Conservation (phyloP, 345 rosid genomes). For the Durio zibethinus region DNA sequence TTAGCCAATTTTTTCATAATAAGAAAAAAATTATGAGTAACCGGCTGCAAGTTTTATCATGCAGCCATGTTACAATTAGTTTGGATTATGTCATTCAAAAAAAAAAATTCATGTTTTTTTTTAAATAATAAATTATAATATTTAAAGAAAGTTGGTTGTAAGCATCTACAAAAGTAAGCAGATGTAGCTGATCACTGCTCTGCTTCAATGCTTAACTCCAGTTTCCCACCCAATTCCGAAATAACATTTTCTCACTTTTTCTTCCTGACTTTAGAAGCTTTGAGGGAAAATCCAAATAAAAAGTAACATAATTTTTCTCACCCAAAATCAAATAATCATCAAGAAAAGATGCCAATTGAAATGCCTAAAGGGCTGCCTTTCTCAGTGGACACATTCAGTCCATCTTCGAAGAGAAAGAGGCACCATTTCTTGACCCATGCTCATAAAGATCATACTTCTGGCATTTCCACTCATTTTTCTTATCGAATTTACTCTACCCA, state of each 20-base stretch:
- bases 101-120: too few relatives aligned
- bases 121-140: too few relatives aligned
- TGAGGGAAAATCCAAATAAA: neutral
- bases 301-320: neutral
- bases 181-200: neutral
- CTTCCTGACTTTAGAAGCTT: conserved; percentile 14
- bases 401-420: conserved; percentile 53
- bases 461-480: conserved; percentile 47
- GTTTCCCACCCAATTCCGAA: neutral
- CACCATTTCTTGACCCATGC: conserved; percentile 85
- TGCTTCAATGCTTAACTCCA: neutral
- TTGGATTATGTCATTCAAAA: too few relatives aligned
- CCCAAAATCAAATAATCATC: neutral
- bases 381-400: conserved; percentile 73
- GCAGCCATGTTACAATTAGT: too few relatives aligned
- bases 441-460: conserved; percentile 71
- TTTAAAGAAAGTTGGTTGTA: too few relatives aligned
- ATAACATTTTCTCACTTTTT: neutral
- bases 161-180: too few relatives aligned
- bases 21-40: too few relatives aligned
- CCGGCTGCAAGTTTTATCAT: too few relatives aligned
- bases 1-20: too few relatives aligned
- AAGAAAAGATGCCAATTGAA: conserved; percentile 55
- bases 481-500: conserved; percentile 64
- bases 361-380: conserved; percentile 85